A percentile compares a stretch with the other conserved stretches of the same genome.
phyloP scores from a whole-genome alignment of 2,329 filamentous ascomycete genomes.

The Aspergillus udagawae region DNA sequence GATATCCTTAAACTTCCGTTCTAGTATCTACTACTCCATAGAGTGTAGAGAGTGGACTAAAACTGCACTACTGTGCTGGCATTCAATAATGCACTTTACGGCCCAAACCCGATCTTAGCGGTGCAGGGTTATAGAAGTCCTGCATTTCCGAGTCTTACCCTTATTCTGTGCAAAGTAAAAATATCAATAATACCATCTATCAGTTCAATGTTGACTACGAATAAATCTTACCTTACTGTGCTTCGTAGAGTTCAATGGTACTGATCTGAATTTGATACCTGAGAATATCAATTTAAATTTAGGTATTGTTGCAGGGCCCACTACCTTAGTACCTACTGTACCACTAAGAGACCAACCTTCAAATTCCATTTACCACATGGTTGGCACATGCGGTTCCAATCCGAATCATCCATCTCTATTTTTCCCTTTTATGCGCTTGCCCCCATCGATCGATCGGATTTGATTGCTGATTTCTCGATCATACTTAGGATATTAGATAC shows the following conservation, averaged over 20 bases:
- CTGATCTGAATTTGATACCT: no score
- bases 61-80: not conserved
- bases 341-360: no score
- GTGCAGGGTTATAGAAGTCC: no score
- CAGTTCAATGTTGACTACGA: no score
- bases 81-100: not conserved
- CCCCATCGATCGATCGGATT: not conserved
- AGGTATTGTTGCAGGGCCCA: not conserved
- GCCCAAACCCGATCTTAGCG: not conserved
- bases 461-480: not conserved
- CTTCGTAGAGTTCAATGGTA: no score
- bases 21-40: no score
- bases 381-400: slow-evolving; percentile 29
- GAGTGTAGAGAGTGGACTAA: not conserved
- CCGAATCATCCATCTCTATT: slow-evolving; percentile 1
- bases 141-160: not conserved
- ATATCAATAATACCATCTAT: no score
- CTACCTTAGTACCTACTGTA: not conserved
- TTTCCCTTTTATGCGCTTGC: not conserved
- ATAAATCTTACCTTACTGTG: no score
- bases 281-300: not conserved
- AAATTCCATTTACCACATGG: slow-evolving; percentile 22
- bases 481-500: not conserved
- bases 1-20: not conserved
- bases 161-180: not conserved